phyloP scores from a whole-genome alignment of 441 rosid genomes.

The Omphalea diandra region DNA sequence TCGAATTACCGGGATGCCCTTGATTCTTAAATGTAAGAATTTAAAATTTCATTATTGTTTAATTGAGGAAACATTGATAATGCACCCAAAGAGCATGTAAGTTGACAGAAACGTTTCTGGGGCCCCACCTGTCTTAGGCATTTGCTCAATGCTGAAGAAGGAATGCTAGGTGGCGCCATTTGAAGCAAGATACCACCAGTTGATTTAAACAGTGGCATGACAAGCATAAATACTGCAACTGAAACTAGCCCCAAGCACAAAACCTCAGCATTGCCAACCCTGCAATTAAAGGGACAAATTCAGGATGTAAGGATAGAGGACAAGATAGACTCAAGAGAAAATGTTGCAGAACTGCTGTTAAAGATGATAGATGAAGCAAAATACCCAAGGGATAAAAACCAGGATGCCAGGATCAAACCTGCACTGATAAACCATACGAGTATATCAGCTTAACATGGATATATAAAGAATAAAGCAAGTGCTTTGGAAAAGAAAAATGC shows the following conservation, averaged over 20 bases:
- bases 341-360: background rate
- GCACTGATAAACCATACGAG: constrained; percentile 67
- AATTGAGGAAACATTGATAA: background rate
- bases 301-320: background rate
- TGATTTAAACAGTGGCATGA: constrained; percentile 81
- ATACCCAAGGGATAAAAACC: constrained; percentile 94
- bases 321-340: background rate
- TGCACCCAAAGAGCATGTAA: background rate
- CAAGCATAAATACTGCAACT: constrained; percentile 72
- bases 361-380: constrained; percentile 16
- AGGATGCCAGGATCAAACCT: constrained; percentile 93
- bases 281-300: constrained; percentile 32
- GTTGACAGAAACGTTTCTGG: background rate
- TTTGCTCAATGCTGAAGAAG: constrained; percentile 83
- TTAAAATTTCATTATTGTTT: background rate
- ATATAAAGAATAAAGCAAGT: constrained; percentile 7
- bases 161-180: constrained; percentile 88
- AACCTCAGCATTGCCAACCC: constrained; percentile 92
- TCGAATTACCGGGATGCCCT: background rate
- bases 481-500: background rate
- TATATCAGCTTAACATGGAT: constrained; percentile 36
- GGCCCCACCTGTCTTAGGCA: constrained; percentile 78
- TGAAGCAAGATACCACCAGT: constrained; percentile 86
- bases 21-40: background rate
- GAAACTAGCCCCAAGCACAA: constrained; percentile 91